Base-by-base conservation (phyloP, 805 yeast species). In the Maudiozyma serrabonitensis region DNA sequence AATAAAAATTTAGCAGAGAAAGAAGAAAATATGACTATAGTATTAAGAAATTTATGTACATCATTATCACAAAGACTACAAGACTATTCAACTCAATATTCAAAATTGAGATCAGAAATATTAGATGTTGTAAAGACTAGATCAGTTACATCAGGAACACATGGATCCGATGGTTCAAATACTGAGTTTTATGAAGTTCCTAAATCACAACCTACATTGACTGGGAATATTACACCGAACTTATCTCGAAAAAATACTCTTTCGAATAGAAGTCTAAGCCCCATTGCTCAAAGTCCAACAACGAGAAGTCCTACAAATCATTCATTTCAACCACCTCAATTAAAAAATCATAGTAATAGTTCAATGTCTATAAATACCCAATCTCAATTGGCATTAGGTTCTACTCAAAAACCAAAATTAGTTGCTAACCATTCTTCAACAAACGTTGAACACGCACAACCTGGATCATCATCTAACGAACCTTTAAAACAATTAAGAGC, bases 401-500 rank as follows among this genome's bases (percentile, higher is more conserved):
- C 32, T 9, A 25, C 38, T 7, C 28, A 26, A 8, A 25, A 25
- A 2, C 28, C 26, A 15, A 25, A 23, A 34, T 7, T 38, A 15
- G 26, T 12, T 1, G 6, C 42, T 7, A 21, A 21, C 1, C 25
- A 41, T 13, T 45, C 48, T 16, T 18, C 43, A 3, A 15, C 48
- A n/a, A 37, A 35, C 15, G 26, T 26, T 12, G 42, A 18, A 3
- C 19, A 26, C 18, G 37, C n/a, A 8, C 11, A 37, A 6, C 6
- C 26, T 39, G 40, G 40, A 3, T 31, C 41, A 15, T 16, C 41
- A 23, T 38, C 23, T 34, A 50, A 47, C 26, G 53, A 50, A 35
- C 50, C 53, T 13, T 39, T 50, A 8, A 50, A 47, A 40, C 93
- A 87, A 57, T 68, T 90, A 53, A 70, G 93, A 44, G 95, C 95